Conservation (phyloP, 805 yeast species). For the Gaillardinia entomophila region DNA sequence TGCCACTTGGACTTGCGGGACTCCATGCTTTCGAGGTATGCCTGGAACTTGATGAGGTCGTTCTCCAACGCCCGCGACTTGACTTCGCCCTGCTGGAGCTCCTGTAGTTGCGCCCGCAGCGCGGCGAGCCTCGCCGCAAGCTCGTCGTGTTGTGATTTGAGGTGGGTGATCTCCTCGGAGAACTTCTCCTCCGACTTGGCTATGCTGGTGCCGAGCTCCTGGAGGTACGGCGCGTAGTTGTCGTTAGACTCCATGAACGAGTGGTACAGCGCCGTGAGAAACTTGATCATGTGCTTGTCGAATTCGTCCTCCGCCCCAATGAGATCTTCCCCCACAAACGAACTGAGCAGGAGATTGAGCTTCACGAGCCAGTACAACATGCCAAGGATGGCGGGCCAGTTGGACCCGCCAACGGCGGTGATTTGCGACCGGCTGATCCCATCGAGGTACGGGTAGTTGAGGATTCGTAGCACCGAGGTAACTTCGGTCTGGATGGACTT, state of each 20-base stretch:
- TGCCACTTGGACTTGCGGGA: conserved; percentile 64
- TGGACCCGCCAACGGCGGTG: conserved; percentile 85
- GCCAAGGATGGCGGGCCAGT: conserved; percentile 81
- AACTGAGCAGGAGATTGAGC: conserved; percentile 33
- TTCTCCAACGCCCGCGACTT: conserved; percentile 60
- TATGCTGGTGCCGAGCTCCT: conserved; percentile 54
- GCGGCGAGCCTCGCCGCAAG: conserved; percentile 36
- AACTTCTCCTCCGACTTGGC: conserved; percentile 46
- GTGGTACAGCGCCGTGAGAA: conserved; percentile 61
- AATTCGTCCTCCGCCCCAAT: conserved; percentile 39
- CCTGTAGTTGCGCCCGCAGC: conserved; percentile 39
- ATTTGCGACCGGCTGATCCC: conserved; percentile 78
- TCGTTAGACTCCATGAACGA: conserved; percentile 61
- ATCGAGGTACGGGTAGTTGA: conserved; percentile 77
- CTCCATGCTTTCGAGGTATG: conserved; percentile 65
- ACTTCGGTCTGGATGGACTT: conserved; percentile 73
- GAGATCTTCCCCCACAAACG: conserved; percentile 23
- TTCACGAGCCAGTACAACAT: conserved; percentile 78
- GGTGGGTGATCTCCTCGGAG: conserved; percentile 36
- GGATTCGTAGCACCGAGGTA: conserved; percentile 53
- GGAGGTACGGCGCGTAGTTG: conserved; percentile 49
- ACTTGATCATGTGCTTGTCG: conserved; percentile 51
- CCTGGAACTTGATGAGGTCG: conserved; percentile 65
- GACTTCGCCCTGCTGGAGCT: conserved; percentile 46
- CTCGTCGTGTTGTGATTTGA: conserved; percentile 35